Percentiles rank a stretch among this genome's conserved stretches.
Evolutionary conservation across 2,329 filamentous ascomycete genomes (phyloP).

Genomic region (Graphilbum ipis-grandicollis): DNA sequence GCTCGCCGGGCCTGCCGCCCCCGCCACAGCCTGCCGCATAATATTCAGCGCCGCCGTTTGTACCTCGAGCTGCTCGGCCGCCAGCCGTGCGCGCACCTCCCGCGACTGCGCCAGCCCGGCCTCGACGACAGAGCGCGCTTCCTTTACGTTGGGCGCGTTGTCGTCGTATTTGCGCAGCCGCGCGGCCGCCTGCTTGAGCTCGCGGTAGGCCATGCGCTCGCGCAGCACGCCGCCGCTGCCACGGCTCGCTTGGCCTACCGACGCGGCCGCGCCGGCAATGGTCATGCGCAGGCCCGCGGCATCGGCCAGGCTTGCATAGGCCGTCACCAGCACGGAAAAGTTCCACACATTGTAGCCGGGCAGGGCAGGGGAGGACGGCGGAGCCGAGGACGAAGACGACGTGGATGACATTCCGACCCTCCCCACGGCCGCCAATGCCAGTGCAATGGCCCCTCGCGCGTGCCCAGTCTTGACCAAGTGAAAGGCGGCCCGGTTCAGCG

Average conservation of each 20-base stretch:
- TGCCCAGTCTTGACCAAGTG: constrained; percentile 13
- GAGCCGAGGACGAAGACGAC: not conserved
- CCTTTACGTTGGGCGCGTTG: not conserved
- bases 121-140: constrained; percentile 10
- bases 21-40: constrained; percentile 14
- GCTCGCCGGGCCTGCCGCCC: not conserved
- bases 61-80: constrained; percentile 9
- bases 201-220: constrained; percentile 9
- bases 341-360: constrained; percentile 16
- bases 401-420: constrained; percentile 1
- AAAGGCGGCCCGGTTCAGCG: constrained; percentile 15
- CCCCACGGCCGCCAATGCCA: constrained; percentile 13
- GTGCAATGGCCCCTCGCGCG: constrained; percentile 12
- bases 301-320: constrained; percentile 12
- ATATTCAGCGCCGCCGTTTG: constrained; percentile 12
- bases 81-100: constrained; percentile 8
- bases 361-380: constrained; percentile 3
- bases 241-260: too few relatives aligned
- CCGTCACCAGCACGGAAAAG: constrained; percentile 14
- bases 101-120: constrained; percentile 9
- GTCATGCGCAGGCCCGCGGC: constrained; percentile 11
- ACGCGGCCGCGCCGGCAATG: constrained; percentile 8
- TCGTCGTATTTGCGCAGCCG: constrained; percentile 3
- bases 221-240: constrained; percentile 6
- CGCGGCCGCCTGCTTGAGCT: constrained; percentile 9